Percentiles rank a stretch among this genome's conserved stretches.
Evolutionary conservation across 1,284 basidiomycete species (phyloP).

Genomic region (Cryptococcus deneoformans): DNA sequence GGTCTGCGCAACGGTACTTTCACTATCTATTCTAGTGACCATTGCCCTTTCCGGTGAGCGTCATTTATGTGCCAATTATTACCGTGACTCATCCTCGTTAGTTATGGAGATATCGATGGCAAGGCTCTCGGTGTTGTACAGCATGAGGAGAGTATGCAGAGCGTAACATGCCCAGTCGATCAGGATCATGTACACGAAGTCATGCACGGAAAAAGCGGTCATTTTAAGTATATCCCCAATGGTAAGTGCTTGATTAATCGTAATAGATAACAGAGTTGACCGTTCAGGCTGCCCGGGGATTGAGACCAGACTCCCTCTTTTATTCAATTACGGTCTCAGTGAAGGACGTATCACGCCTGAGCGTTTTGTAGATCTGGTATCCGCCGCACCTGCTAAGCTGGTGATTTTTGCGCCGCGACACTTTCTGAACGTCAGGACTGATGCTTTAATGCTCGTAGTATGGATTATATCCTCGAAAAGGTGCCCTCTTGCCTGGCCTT

Average conservation of each 20-base stretch:
- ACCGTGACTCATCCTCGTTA: constrained; percentile 1
- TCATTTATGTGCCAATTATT: not conserved
- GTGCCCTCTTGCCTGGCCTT: constrained; percentile 10
- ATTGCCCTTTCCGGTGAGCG: constrained; percentile 16
- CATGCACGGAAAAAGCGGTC: constrained; percentile 2
- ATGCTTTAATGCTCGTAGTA: not conserved
- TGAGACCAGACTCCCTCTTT: constrained; percentile 16
- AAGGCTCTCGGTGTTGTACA: not conserved
- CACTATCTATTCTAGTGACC: constrained; percentile 20
- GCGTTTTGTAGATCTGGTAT: constrained; percentile 17
- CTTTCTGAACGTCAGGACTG: no score
- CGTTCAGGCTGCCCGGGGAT: constrained; percentile 7
- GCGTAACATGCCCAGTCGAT: not conserved
- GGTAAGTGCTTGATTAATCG: not conserved
- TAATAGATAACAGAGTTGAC: no score
- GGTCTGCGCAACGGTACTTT: constrained; percentile 21
- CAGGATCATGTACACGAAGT: not conserved
- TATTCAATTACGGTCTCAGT: constrained; percentile 11
- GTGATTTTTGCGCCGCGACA: constrained; percentile 1
- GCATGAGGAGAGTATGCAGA: not conserved
- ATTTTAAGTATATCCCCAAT: constrained; percentile 18
- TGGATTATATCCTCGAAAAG: constrained; percentile 19
- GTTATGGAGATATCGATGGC: not conserved
- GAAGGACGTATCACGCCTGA: constrained; percentile 10
- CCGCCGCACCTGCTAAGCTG: constrained; percentile 17